Evolutionary conservation across 2,329 filamentous ascomycete genomes (phyloP).

Genomic region (Phialophora macrospora): DNA sequence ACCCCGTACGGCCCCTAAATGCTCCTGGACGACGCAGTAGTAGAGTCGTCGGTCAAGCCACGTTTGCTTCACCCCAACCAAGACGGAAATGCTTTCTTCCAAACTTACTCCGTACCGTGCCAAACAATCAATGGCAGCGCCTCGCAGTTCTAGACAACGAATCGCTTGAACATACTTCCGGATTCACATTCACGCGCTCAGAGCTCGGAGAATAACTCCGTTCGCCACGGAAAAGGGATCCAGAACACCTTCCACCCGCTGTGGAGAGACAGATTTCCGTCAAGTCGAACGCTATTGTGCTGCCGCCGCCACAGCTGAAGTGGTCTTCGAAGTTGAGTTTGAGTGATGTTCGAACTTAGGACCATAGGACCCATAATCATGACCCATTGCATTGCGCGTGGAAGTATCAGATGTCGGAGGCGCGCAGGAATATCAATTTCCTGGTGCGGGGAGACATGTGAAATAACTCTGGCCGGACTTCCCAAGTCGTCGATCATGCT

Average conservation of each 20-base stretch:
- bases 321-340: not conserved
- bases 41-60: not conserved
- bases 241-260: not conserved
- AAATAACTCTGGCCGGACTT: not conserved
- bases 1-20: not conserved
- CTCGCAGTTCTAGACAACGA: not conserved
- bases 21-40: not conserved
- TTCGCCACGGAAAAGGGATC: not conserved
- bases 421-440: not conserved
- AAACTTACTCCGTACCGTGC: not conserved
- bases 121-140: not conserved
- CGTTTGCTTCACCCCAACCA: not conserved
- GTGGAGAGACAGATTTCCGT: constrained; percentile 1
- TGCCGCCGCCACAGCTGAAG: not conserved
- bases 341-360: not conserved
- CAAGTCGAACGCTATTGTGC: not conserved
- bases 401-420: not conserved
- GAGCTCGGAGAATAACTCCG: not conserved
- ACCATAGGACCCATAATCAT: not conserved
- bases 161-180: not conserved
- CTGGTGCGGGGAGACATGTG: not conserved
- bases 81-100: not conserved
- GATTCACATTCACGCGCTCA: not conserved
- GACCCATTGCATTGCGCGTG: not conserved
- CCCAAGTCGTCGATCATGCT: not conserved